Conservation (phyloP, 1,284 basidiomycete genomes). For the Ustilago nuda region DNA sequence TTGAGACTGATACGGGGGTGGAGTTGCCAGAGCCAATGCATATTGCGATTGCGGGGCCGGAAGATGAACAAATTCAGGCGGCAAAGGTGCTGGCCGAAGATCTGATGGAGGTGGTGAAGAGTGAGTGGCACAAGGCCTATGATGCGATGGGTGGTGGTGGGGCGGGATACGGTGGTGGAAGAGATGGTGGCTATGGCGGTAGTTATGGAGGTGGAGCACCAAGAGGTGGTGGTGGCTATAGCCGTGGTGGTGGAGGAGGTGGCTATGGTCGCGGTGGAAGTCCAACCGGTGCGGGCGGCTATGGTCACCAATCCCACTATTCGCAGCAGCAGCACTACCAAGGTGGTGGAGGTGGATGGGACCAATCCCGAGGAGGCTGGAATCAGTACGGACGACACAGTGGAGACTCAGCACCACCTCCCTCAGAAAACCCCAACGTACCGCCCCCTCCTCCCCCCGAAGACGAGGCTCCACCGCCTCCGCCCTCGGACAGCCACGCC, state of each 20-base stretch:
- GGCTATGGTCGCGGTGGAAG: constrained; percentile 3
- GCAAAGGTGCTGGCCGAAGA: constrained; percentile 63
- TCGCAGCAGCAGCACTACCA: constrained; percentile 30
- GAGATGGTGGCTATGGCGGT: constrained; percentile 12
- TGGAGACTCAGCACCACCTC: constrained; percentile 31
- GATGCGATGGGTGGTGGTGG: constrained; percentile 31
- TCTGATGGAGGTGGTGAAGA: constrained; percentile 62
- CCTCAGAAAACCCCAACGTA: constrained; percentile 34
- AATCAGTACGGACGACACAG: constrained; percentile 20
- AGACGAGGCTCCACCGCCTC: constrained; percentile 54
- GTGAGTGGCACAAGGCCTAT: constrained; percentile 63
- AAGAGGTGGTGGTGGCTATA: constrained; percentile 13
- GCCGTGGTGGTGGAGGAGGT: constrained; percentile 8
- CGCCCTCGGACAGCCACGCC: constrained; percentile 35
- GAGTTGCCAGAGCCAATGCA: constrained; percentile 94
- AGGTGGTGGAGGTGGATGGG: constrained; percentile 11
- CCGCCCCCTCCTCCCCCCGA: constrained; percentile 58
- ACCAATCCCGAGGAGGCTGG: constrained; percentile 25
- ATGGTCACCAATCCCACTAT: constrained; percentile 26
- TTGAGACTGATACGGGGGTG: constrained; percentile 90
- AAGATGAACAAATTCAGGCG: constrained; percentile 57
- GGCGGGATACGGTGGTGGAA: constrained; percentile 12
- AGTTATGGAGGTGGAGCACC: constrained; percentile 20
- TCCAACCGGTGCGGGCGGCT: constrained; percentile 21
- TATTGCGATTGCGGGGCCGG: constrained; percentile 64